Evolutionary conservation across 2,329 filamentous ascomycete genomes (phyloP).

Genomic region (Penicillium concentricum): DNA sequence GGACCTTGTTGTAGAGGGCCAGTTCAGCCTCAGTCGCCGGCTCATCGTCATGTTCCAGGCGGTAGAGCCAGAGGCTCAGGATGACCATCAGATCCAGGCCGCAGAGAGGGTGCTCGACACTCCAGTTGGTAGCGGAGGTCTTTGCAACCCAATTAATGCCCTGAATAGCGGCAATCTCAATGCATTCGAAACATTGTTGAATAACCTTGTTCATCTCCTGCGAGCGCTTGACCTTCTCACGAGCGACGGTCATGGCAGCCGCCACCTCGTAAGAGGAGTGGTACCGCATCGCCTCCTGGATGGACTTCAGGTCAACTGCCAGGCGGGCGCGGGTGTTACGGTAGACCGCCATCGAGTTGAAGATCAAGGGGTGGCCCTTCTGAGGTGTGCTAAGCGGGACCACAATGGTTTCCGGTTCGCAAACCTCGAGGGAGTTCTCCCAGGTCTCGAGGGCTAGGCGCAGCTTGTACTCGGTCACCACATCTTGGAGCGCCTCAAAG

Average conservation of each 20-base stretch:
- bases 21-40: slow-evolving; percentile 50
- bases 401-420: slow-evolving; percentile 83
- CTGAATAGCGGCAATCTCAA: slow-evolving; percentile 90
- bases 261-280: slow-evolving; percentile 97
- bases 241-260: slow-evolving; percentile 90
- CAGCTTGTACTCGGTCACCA: slow-evolving; percentile 97
- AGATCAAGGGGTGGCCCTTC: slow-evolving; percentile 92
- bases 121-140: slow-evolving; percentile 98
- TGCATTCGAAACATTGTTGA: slow-evolving; percentile 94
- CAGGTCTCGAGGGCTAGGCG: slow-evolving; percentile 95
- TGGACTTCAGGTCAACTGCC: slow-evolving; percentile 90
- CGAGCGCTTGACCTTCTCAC: slow-evolving; percentile 90
- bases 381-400: slow-evolving; percentile 91
- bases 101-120: slow-evolving; percentile 94
- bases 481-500: slow-evolving; percentile 94
- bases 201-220: slow-evolving; percentile 99
- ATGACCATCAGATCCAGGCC: slow-evolving; percentile 98
- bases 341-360: slow-evolving; percentile 97
- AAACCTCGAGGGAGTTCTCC: slow-evolving; percentile 93
- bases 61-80: slow-evolving; percentile 95
- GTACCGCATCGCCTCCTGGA: slow-evolving; percentile 94
- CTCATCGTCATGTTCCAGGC: slow-evolving; percentile 98
- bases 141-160: slow-evolving; percentile 98
- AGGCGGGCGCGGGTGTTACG: slow-evolving; percentile 89
- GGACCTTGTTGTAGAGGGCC: slow-evolving; percentile 64